A percentile compares a stretch with the other conserved stretches of the same genome.
These are phyloP conservation scores for Monsonia emarginata DNA, from an alignment of 441 rosid species.

Conservation along the genomic window DNA sequence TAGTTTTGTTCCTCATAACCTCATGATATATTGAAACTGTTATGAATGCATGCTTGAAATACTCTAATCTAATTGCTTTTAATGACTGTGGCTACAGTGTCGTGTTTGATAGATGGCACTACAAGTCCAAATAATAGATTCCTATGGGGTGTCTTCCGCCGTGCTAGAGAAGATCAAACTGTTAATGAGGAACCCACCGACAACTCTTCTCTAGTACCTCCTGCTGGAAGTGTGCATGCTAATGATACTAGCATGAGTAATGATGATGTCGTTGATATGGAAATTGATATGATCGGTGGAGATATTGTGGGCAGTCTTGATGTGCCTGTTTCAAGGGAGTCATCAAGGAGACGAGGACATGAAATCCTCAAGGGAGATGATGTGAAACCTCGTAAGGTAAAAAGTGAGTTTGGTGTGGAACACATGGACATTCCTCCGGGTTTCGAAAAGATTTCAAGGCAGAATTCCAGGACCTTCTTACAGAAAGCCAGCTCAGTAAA, in stretches of 20 bases:
- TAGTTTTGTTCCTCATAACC: background rate
- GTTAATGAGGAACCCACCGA: background rate
- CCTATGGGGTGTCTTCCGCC: conserved; percentile 38
- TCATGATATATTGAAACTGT: too few relatives aligned
- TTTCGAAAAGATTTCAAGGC: background rate
- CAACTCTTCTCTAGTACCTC: background rate
- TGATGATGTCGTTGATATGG: conserved; percentile 25
- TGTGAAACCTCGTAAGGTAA: background rate
- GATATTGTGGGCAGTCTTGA: conserved; percentile 20
- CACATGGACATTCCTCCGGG: background rate
- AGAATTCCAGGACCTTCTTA: background rate
- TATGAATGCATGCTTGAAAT: background rate
- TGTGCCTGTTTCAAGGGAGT: conserved; percentile 16
- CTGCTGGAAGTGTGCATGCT: background rate
- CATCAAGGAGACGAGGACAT: too few relatives aligned
- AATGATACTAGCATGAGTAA: conserved; percentile 5
- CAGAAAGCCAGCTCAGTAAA: background rate
- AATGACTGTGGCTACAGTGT: background rate
- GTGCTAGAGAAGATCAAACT: conserved; percentile 8
- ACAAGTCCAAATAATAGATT: conserved; percentile 18
- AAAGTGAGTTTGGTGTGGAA: background rate
- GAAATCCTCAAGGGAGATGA: too few relatives aligned
- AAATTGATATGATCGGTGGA: conserved; percentile 34
- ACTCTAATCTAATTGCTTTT: background rate
- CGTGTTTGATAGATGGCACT: conserved; percentile 21